Conservation (phyloP, 768 basidiomycete species). For the Dioszegia aurantiaca region DNA sequence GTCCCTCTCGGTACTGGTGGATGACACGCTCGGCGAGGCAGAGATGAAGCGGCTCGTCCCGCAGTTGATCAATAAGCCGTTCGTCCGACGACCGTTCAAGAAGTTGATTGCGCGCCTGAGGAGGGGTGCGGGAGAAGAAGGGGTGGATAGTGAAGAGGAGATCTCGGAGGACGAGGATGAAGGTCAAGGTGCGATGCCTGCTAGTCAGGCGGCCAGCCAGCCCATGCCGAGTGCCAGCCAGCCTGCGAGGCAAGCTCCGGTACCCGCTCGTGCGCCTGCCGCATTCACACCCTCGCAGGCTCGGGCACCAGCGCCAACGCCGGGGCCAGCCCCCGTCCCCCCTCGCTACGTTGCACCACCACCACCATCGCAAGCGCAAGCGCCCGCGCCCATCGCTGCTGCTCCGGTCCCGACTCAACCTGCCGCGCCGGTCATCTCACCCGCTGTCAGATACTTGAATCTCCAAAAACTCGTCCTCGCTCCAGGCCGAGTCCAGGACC, state of each 20-base stretch:
- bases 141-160: not conserved
- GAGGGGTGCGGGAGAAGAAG: slow-evolving; percentile 1
- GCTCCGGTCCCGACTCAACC: no score
- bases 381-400: no score
- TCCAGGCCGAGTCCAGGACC: not conserved
- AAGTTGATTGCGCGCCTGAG: slow-evolving; percentile 4
- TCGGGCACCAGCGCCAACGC: no score
- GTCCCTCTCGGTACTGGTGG: slow-evolving; percentile 13
- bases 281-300: no score
- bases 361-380: no score
- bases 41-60: slow-evolving; percentile 16
- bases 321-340: no score
- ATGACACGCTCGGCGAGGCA: slow-evolving; percentile 1
- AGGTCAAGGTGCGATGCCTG: not conserved
- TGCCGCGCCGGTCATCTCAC: not conserved
- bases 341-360: no score
- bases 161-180: slow-evolving; percentile 8
- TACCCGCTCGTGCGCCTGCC: no score
- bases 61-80: not conserved
- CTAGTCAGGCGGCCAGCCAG: no score
- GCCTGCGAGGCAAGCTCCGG: no score
- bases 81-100: not conserved
- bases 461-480: not conserved
- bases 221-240: no score
- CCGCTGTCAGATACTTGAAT: not conserved